Evolutionary conservation across 139 green algal genomes (phyloP).

Genomic region (Coccomyxa sp.): DNA sequence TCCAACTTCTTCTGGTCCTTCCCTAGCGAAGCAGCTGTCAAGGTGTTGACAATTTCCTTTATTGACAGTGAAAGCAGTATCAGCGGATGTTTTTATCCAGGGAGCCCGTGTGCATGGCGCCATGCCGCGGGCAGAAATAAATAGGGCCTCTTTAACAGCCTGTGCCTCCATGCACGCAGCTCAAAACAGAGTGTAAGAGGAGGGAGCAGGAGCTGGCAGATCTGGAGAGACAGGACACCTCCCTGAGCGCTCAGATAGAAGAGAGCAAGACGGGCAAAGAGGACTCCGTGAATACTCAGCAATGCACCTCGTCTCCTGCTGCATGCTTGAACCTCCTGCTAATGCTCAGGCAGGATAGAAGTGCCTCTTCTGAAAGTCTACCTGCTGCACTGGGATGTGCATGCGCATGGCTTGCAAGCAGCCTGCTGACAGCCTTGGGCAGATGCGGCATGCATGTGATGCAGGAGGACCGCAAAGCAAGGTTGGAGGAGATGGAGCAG

Average conservation of each 20-base stretch:
- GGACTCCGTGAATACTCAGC: slow-evolving; percentile 50
- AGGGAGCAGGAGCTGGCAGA: slow-evolving; percentile 17
- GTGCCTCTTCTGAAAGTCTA: too few relatives aligned
- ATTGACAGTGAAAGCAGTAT: not conserved
- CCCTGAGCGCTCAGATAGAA: slow-evolving; percentile 34
- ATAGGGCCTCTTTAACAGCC: too few relatives aligned
- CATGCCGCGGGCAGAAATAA: too few relatives aligned
- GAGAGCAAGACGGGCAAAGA: slow-evolving; percentile 42
- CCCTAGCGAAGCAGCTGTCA: slow-evolving; percentile 58
- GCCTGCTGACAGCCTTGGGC: not conserved
- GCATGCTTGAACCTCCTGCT: not conserved
- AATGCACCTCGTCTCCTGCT: too few relatives aligned
- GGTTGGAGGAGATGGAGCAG: slow-evolving; percentile 27
- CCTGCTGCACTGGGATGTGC: too few relatives aligned
- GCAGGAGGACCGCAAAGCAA: slow-evolving; percentile 29
- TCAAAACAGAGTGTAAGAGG: slow-evolving; percentile 12
- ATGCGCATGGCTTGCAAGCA: too few relatives aligned
- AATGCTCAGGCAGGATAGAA: too few relatives aligned
- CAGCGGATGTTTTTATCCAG: too few relatives aligned
- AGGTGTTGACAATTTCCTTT: slow-evolving; percentile 20
- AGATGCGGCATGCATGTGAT: not conserved
- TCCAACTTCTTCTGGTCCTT: slow-evolving; percentile 84
- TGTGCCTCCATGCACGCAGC: slow-evolving; percentile 4
- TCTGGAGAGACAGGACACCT: slow-evolving; percentile 3
- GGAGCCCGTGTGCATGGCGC: too few relatives aligned